Base-by-base conservation (phyloP, 148 eudicot species). In the Arctostaphylos glauca region DNA sequence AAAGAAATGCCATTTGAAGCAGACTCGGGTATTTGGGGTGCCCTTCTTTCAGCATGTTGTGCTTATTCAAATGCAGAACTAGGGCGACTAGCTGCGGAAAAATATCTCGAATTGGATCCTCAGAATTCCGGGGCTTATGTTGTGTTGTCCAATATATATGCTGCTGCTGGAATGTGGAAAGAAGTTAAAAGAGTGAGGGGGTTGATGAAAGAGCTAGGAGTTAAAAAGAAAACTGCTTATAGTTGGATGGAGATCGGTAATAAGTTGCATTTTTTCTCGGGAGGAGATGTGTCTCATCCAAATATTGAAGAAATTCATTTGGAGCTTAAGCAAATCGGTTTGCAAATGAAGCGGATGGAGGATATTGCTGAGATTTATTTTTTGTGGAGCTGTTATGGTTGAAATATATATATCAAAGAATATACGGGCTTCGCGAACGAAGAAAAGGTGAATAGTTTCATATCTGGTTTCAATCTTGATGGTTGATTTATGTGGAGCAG, bases 11-110 rank as follows among this genome's bases (percentile, higher is more conserved):
- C 89, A 68, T 84, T 82, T 78, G 83, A 83, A 80, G 85, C 85
- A 14, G 88, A 84, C 74, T 73, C 84, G 41, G 88, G 81, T 64
- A 82, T 87, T 1, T 90, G 92, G 91, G 87, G 88, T 48, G 86
- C 92, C 54, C 87, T 90, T 81, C 92, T 90, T 76, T 79, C 92
- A 23, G 92, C 85, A 6, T 90, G 90, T 70, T 83, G 83, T 50
- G 86, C 84, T 74, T 49, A 84, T 56, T 72, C 73, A 74, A 88
- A 90, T 58, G 81, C 59, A 44, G 88, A 88, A 74, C 66, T 88
- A 18, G 90, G 89, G 74, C 72, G 75, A 72, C 81, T 88, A 60
- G 91, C 91, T 19, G 91, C 89, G 18, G 82, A 74, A 59, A 84
- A 85, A 60, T 19, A 84, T n/a, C 31, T 86, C 76, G 83, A 87